Evolutionary conservation across 768 basidiomycete species (phyloP), one percentile per base, ranked within the genome.

Genomic region (Russula sp.): DNA sequence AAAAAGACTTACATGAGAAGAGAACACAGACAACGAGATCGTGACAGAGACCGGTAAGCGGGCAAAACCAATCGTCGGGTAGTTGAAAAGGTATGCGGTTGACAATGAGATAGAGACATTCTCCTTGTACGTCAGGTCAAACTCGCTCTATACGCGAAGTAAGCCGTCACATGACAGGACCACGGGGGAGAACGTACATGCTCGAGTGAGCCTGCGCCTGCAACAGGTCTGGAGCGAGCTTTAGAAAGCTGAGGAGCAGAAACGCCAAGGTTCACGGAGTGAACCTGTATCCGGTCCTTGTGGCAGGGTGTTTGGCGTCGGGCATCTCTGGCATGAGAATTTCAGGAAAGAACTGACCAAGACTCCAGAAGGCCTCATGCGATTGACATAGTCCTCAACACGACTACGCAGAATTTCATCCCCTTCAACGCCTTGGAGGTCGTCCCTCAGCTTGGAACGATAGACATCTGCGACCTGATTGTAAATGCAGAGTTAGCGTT

Each of bases 41-140:
- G 89, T 89, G 51, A 94, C 77, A 20, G 88, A 89, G 56, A 92
- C 84, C 6, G 91, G 91, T 42, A 94, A 79, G 37, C 88, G 85
- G 4, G 90, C 91, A 70, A 93, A 92, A 44, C 83, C 93, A 35
- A 80, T 78, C 81, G 82, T 89, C 63, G 84, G 94, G 75, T 89
- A 97, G 76, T 86, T 94, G 79, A 84, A 93, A 61, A 87, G 82
- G 74, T 85, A 91, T 61, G 84, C 92, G 31, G 83, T 96, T 64
- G 84, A 98, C 61, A 86, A 80, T 31, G 86, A 95, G 66, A 98
- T 77, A 3, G 94, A 91, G 47, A 94, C 69, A 8, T 85, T 84
- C 73, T 98, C 97, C 6, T 80, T 80, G 71, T 98, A 98, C 57
- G 84, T 81, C 70, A 95, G 77, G 69, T 93, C 91, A 55, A 96